These are phyloP conservation scores for Tuber indicum DNA, from an alignment of 495 filamentous ascomycete species.

Conservation along the genomic window DNA sequence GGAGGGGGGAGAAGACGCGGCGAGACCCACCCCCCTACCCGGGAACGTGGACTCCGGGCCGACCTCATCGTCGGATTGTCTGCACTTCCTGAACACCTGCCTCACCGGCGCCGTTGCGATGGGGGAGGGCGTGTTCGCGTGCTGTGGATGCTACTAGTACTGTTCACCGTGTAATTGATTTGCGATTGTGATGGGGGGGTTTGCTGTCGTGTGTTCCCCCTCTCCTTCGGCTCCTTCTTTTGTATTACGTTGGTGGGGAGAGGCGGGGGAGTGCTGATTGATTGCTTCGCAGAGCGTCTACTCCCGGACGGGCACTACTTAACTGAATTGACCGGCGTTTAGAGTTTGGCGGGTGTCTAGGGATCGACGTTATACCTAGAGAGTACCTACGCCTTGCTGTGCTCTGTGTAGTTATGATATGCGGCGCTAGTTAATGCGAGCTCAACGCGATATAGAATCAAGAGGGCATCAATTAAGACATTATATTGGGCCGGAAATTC, in stretches of 20 bases:
- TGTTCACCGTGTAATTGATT: constrained; percentile 15
- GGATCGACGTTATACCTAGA: not conserved
- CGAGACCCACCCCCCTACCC: not conserved
- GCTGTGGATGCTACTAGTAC: constrained; percentile 16
- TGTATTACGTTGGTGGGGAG: not conserved
- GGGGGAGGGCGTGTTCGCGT: constrained; percentile 12
- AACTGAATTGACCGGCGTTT: not conserved
- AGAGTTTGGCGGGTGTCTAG: not conserved
- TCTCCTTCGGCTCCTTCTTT: not conserved
- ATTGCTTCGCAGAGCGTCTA: not conserved
- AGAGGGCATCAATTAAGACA: not conserved
- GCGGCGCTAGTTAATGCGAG: not conserved
- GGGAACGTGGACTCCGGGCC: constrained; percentile 9
- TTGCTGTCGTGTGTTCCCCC: not conserved
- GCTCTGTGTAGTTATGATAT: not conserved
- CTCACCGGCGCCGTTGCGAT: constrained; percentile 11
- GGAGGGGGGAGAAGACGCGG: not conserved
- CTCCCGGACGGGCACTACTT: not conserved
- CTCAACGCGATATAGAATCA: not conserved
- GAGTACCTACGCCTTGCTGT: not conserved
- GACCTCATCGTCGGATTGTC: constrained; percentile 12
- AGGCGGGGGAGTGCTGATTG: not conserved
- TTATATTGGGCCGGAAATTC: not conserved
- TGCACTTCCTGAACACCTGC: constrained; percentile 24
- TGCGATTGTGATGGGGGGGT: constrained; percentile 1